Evolutionary conservation across 257 asterid genomes (phyloP).

Genomic region (Capsicum baccatum): DNA sequence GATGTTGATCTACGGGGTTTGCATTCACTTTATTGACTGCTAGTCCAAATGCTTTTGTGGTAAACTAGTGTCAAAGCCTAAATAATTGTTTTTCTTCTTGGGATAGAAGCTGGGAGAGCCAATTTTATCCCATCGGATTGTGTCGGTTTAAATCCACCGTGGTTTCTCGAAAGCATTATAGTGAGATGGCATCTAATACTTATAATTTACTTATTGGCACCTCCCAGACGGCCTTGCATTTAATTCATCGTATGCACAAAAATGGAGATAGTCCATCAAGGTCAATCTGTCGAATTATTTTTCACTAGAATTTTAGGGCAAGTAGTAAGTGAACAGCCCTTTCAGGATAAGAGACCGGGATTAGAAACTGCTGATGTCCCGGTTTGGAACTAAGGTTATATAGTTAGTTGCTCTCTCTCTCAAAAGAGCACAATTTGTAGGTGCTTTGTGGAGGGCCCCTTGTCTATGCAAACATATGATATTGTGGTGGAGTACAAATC

Average conservation of each 20-base stretch:
- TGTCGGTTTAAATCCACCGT: neutral
- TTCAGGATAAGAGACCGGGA: neutral
- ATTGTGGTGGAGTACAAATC: constrained; percentile 46
- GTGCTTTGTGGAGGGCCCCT: no score
- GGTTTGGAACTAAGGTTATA: no score
- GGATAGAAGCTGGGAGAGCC: neutral
- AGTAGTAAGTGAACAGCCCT: neutral
- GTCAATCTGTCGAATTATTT: neutral
- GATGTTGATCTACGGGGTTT: no score
- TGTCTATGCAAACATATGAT: constrained; percentile 58
- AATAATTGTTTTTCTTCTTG: no score
- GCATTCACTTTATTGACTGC: no score
- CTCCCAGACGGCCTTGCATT: neutral
- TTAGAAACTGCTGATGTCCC: neutral
- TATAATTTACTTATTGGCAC: neutral
- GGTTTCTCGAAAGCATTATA: neutral
- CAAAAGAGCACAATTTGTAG: no score
- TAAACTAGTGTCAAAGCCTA: no score
- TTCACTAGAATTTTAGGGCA: neutral
- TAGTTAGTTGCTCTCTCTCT: no score
- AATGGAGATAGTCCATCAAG: neutral
- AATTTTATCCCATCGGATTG: neutral
- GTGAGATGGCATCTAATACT: neutral
- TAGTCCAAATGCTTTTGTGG: no score
- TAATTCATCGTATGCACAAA: neutral